Base-by-base conservation (phyloP, 2,329 filamentous ascomycete species). In the Neophaeococcomyces mojaviensis region DNA sequence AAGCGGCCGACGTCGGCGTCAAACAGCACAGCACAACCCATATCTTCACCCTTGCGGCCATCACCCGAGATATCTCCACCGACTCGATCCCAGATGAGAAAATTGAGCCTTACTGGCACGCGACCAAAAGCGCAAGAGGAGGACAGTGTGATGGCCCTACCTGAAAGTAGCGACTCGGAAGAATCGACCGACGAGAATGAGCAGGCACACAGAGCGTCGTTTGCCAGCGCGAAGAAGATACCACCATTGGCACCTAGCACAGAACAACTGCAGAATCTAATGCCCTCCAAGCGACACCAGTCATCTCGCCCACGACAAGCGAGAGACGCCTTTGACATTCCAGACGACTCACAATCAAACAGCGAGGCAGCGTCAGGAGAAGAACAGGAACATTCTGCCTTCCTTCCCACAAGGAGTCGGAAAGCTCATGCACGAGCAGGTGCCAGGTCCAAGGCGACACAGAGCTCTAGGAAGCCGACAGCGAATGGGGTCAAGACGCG, bases 71-170 rank as follows among this genome's bases (percentile, higher is more conserved):
- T 40, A 19, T 39, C 41, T n/a, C 9, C 12, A 10, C 41, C 41
- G 2, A 33, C 41, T 9, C 32, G 41, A 8, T 36, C 41, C 12
- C 41, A 44, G 15, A 19, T 36, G 19, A 26, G 30, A 16, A 22
- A 18, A 18, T 13, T 44, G 13, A 28, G 30, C 31, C 18, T 7
- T 30, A 16, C 13, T 18, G 24, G 13, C 13, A 30, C 15, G n/a
- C 24, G 16, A 31, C 46, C 48, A 22, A 32, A 15, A 12, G 31
- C 39, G 20, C 19, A 22, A 9, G 39, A 46, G 16, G 39, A 52
- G 24, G 49, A 53, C 15, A 37, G 33, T 40, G 47, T 56, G 19
- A 52, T 57, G 54, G 55, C 55, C 4, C 50, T 49, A 13, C 48
- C 48, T 8, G 22, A 47, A 18, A 47, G 44, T 30, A 44, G 45